Evolutionary conservation across 2,329 filamentous ascomycete species (phyloP), one percentile per base, ranked within the genome.

Genomic region (Aspergillus sp.): DNA sequence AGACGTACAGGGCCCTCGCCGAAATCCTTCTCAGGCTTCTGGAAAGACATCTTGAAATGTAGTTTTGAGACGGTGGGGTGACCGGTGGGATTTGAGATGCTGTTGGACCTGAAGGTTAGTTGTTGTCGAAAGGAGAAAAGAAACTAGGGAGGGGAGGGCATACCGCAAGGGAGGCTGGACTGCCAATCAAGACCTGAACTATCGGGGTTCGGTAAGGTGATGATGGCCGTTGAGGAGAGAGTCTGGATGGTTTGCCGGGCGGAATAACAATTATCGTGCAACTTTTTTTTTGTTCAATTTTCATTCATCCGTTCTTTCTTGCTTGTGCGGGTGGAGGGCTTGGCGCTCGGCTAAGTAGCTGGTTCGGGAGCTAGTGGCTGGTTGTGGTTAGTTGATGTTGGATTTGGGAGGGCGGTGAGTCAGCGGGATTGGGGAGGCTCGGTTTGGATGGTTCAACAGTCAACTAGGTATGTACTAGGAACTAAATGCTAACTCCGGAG

Each of bases 11-110:
- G 91, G 81, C 89, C 89, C 80, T 97, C 93, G 84, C 87, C 90
- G 82, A 91, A 90, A 76, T 93, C 89, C 88, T 97, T 97, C 82
- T 97, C 93, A 78, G 86, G 84, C 89, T 97, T 96, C 83, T 96
- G 87, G 89, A 91, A 95, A 83, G 92, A 95, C 91, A 96, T 96
- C 70, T 82, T 90, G 82, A 76, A 64, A 38, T 49, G 63, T 67
- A 77, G 73, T 75, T 73, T 75, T 73, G 62, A 65, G 32, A 64
- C 64, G 69, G 63, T 72, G 63, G 63, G 57, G 62, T 65, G 65
- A 67, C 61, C 61, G 64, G 67, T 61, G 54, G 56, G 61, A 64
- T 63, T 36, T 69, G 66, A 65, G 63, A 62, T 62, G 62, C 63
- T 67, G 38, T 36, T 64, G 63, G 57, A 36, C 32, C 32, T 58